Conservation (phyloP, 2,329 filamentous ascomycete genomes). For the Fusarium secorum region DNA sequence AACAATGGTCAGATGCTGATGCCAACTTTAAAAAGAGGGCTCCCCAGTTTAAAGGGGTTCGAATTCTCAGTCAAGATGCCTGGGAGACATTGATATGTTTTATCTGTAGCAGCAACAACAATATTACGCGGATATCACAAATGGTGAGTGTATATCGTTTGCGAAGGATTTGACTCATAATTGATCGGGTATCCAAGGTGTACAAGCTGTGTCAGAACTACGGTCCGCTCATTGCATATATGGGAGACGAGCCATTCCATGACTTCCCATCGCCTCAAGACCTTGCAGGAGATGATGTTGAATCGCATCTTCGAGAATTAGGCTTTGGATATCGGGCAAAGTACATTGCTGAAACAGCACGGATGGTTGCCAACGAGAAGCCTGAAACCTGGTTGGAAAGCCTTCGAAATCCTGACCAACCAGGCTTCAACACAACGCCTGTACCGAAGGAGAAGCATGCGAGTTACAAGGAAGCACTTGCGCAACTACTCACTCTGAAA, state of each 20-base stretch:
- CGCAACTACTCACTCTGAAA: conserved; percentile 77
- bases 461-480: conserved; percentile 82
- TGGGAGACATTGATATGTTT: conserved; percentile 96
- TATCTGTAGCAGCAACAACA: conserved; percentile 99
- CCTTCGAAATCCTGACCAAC: conserved; percentile 79
- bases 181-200: conserved; percentile 58
- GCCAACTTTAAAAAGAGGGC: conserved; percentile 89
- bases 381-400: conserved; percentile 78
- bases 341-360: conserved; percentile 88
- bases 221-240: conserved; percentile 75
- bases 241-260: conserved; percentile 78
- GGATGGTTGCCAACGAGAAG: conserved; percentile 72
- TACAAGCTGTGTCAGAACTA: conserved; percentile 90
- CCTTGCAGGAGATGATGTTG: conserved; percentile 77
- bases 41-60: conserved; percentile 85
- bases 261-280: conserved; percentile 84
- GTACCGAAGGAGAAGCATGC: conserved; percentile 58
- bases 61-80: conserved; percentile 91
- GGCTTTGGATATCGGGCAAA: conserved; percentile 96
- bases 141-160: conserved; percentile 67
- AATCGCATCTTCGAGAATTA: conserved; percentile 78
- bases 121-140: conserved; percentile 91
- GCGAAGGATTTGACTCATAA: background rate
- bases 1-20: conserved; percentile 86
- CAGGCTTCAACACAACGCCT: conserved; percentile 58